Percentiles rank a stretch among this genome's conserved stretches.
Evolutionary conservation across 495 filamentous ascomycete species (phyloP).

Genomic region (Echria macrotheca): DNA sequence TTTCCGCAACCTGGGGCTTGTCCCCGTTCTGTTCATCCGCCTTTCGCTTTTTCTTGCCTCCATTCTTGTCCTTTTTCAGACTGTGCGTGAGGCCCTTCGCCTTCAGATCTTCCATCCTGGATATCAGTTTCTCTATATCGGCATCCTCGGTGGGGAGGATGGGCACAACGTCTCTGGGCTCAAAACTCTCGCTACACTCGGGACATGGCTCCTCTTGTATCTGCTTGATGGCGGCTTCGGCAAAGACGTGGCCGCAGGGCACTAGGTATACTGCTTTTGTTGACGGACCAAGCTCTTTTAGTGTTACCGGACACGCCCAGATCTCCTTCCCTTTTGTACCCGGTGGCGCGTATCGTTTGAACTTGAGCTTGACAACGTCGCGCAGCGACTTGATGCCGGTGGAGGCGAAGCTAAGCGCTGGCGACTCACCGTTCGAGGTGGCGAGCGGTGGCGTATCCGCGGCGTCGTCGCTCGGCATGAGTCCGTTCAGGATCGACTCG

Average conservation of each 20-base stretch:
- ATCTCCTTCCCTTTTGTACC: conserved; percentile 42
- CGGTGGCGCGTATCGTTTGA: conserved; percentile 50
- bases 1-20: conserved; percentile 17
- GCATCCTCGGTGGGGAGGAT: conserved; percentile 68
- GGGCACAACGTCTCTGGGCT: conserved; percentile 69
- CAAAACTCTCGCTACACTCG: conserved; percentile 73
- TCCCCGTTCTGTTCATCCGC: conserved; percentile 35
- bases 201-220: conserved; percentile 48
- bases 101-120: conserved; percentile 59
- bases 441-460: conserved; percentile 6
- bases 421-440: conserved; percentile 22
- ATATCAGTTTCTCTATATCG: conserved; percentile 63
- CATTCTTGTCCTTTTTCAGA: conserved; percentile 84
- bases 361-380: conserved; percentile 86
- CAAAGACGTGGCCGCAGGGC: conserved; percentile 93
- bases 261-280: conserved; percentile 84
- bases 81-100: conserved; percentile 75
- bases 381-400: conserved; percentile 69
- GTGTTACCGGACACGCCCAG: conserved; percentile 84
- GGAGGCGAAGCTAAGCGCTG: conserved; percentile 60
- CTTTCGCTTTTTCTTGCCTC: conserved; percentile 55
- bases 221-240: conserved; percentile 76
- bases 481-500: conserved; percentile 75
- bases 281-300: conserved; percentile 74
- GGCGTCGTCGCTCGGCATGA: conserved; percentile 56